Evolutionary conservation across 179 eudicot genomes (phyloP), one percentile per base, ranked within the genome.

Genomic region (Monotropa hypopitys): DNA sequence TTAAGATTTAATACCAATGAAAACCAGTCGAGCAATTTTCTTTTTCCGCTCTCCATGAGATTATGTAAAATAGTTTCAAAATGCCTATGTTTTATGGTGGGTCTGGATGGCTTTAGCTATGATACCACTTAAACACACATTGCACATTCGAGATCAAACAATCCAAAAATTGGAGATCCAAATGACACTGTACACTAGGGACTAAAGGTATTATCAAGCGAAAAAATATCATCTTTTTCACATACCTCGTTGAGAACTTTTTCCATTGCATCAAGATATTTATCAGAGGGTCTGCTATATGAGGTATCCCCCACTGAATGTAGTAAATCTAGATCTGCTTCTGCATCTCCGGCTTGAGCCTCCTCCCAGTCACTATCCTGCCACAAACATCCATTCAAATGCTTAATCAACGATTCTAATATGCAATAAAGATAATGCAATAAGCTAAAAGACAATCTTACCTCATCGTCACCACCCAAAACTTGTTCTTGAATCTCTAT

Each of bases 361-460:
- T 95, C 97, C 81, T 93, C 99, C 99, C 98, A 96, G 70, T 96
- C 99, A 82, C 96, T 87, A 86, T 93, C 98, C 98, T 96, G 91
- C 76, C 42, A 42, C 33, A 61, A 32, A 65, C 13, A 56, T 20
- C 61, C 7, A 11, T 51, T 23, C 33, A 68, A 42, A 66, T 13
- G 3, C 66, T 59, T 42, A 33, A 46, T 53, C 26, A 59, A 61
- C 3, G 3, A 3, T 69, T 73, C 73, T 21, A 61, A 21, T 21
- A 56, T 8, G 40, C 35, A 20, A 67, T 3, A 45, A 49, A 20
- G 54, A 33, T 18, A 35, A 5, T 21, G 26, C 38, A 66, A 32
- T 13, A 28, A 74, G 62, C 12, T 26, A 42, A 28, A 21, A 67
- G 45, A 69, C 70, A 65, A 68, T 63, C 72, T 74, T 83, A 91